These are phyloP conservation scores for Mortierella sp. DNA, from an alignment of 371 early-diverging fungal genomes.

Conservation along the genomic window DNA sequence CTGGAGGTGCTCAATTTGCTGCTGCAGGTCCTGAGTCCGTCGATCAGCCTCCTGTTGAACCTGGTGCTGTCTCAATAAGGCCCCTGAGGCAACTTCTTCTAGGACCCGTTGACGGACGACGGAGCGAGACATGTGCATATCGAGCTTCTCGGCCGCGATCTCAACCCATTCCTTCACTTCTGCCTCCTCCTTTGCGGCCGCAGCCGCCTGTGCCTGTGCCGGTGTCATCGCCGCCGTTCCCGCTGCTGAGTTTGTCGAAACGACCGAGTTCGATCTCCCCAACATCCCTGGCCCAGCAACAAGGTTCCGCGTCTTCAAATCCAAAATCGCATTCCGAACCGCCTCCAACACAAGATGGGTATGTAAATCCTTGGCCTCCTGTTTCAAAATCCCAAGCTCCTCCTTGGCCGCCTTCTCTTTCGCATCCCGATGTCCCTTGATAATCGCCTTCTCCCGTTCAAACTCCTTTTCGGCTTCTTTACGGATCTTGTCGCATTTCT, in stretches of 20 bases:
- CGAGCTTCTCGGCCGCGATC: slow-evolving; percentile 36
- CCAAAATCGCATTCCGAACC: slow-evolving; percentile 31
- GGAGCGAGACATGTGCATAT: slow-evolving; percentile 30
- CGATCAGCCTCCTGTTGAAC: slow-evolving; percentile 29
- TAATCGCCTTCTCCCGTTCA: slow-evolving; percentile 28
- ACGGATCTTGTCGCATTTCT: slow-evolving; percentile 25
- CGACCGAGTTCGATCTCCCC: neutral
- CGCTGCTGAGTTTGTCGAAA: neutral
- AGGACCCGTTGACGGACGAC: slow-evolving; percentile 36
- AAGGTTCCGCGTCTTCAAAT: slow-evolving; percentile 34
- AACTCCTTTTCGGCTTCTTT: slow-evolving; percentile 37
- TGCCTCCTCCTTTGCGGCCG: slow-evolving; percentile 29
- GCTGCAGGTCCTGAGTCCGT: slow-evolving; percentile 27
- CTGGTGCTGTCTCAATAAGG: slow-evolving; percentile 30
- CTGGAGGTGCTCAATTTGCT: slow-evolving; percentile 29
- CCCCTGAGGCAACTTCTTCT: slow-evolving; percentile 37
- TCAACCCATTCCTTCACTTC: slow-evolving; percentile 50
- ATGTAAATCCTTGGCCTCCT: slow-evolving; percentile 27
- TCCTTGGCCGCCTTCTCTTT: slow-evolving; percentile 37
- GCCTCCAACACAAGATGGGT: slow-evolving; percentile 27
- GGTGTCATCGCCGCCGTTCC: neutral
- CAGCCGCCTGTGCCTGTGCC: neutral
- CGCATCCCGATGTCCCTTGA: neutral
- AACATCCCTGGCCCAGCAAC: neutral
- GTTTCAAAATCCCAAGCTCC: slow-evolving; percentile 21